Percentiles rank a stretch among this genome's conserved stretches.
Evolutionary conservation across 176 grass and related monocot genomes (phyloP).

Genomic region (Avena sativa): DNA sequence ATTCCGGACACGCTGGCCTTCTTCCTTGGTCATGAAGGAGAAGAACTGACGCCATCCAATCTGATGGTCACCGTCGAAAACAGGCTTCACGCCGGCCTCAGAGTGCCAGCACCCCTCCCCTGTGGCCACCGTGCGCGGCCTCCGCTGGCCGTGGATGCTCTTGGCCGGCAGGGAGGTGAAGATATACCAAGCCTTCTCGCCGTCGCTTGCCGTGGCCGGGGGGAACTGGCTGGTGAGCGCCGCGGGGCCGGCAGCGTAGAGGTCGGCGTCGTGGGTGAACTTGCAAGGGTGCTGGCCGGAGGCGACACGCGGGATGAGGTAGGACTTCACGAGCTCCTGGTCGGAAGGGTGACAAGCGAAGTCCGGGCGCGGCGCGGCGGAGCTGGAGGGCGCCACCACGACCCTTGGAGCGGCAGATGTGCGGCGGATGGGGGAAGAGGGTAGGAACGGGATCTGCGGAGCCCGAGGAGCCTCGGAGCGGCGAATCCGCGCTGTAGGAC

Average conservation of each 20-base stretch:
- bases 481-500: not conserved
- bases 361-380: not conserved
- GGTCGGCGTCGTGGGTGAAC: slow-evolving; percentile 54
- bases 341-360: slow-evolving; percentile 49
- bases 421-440: not conserved
- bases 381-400: not conserved
- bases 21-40: slow-evolving; percentile 44
- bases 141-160: slow-evolving; percentile 44
- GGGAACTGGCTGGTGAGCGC: slow-evolving; percentile 23
- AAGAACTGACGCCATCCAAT: slow-evolving; percentile 53
- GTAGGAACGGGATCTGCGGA: not conserved
- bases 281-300: slow-evolving; percentile 14
- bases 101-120: slow-evolving; percentile 52
- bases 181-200: slow-evolving; percentile 55
- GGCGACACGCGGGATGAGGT: slow-evolving; percentile 47
- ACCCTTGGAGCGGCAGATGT: not conserved
- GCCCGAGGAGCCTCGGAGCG: not conserved
- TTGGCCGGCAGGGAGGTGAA: slow-evolving; percentile 44
- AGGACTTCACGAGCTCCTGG: slow-evolving; percentile 34
- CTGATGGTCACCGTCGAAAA: not conserved
- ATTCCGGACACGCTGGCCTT: not conserved
- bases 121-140: slow-evolving; percentile 34
- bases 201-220: slow-evolving; percentile 38
- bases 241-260: slow-evolving; percentile 51
- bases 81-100: slow-evolving; percentile 33